Conservation (phyloP, 2,329 filamentous ascomycete species). For the Pseudopyrenochaeta lycopersici region DNA sequence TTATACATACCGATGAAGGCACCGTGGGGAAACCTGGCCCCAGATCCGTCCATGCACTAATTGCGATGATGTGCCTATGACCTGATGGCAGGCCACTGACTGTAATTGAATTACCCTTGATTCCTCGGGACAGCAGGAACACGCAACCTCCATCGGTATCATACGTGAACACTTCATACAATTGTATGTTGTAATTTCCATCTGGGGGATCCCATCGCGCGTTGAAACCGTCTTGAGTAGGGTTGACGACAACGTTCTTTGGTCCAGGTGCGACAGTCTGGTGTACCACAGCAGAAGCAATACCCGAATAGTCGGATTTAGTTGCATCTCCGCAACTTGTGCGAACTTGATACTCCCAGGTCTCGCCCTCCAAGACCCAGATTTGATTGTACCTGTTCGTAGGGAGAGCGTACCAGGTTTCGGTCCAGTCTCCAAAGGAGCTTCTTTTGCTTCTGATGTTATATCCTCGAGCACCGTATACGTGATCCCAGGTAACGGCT, state of each 20-base stretch:
- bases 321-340: conserved; percentile 2
- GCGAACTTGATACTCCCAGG: conserved; percentile 12
- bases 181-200: neutral
- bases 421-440: conserved; percentile 2
- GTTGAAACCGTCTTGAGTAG: conserved; percentile 3
- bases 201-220: conserved; percentile 6
- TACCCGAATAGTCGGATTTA: conserved; percentile 2
- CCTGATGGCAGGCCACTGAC: conserved; percentile 1
- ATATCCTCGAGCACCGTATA: conserved; percentile 6
- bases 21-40: conserved; percentile 3
- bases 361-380: conserved; percentile 12
- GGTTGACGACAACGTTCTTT: conserved; percentile 5
- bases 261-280: conserved; percentile 6
- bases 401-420: neutral
- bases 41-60: conserved; percentile 9
- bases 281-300: neutral
- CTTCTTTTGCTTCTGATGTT: conserved; percentile 7
- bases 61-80: conserved; percentile 4
- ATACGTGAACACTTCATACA: conserved; percentile 9
- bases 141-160: conserved; percentile 4
- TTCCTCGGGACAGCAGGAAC: conserved; percentile 4
- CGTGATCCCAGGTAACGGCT: conserved; percentile 4
- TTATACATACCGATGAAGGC: no score
- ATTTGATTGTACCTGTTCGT: conserved; percentile 1
- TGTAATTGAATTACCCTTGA: conserved; percentile 5